These are phyloP conservation scores for Sporobolomyces phaffii DNA, from an alignment of 768 basidiomycete species.

Conservation along the genomic window DNA sequence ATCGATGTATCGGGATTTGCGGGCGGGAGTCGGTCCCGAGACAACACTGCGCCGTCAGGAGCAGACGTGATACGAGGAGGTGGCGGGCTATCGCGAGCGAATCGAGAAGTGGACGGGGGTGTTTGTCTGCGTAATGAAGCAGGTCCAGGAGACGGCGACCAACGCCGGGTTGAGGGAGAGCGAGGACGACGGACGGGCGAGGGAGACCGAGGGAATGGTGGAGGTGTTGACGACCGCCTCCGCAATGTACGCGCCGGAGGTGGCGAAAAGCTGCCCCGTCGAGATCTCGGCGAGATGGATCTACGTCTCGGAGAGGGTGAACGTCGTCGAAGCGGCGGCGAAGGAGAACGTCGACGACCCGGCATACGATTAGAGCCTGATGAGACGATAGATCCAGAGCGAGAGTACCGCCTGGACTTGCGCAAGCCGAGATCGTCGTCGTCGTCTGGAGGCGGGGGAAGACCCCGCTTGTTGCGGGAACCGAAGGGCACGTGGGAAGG, in stretches of 20 bases:
- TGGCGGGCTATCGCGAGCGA: background rate
- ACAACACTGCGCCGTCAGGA: background rate
- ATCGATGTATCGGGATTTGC: background rate
- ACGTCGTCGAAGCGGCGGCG: background rate
- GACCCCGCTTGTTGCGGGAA: background rate
- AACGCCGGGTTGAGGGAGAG: background rate
- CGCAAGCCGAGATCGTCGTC: conserved; percentile 24
- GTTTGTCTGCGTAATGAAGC: background rate
- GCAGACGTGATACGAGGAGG: background rate
- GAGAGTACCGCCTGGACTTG: background rate
- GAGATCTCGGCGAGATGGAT: background rate
- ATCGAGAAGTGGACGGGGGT: background rate
- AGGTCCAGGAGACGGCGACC: background rate
- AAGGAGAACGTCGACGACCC: conserved; percentile 2
- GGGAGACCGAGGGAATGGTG: background rate
- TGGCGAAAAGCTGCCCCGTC: background rate
- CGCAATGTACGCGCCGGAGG: background rate
- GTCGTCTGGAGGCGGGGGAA: background rate
- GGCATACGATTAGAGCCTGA: background rate
- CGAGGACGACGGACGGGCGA: background rate
- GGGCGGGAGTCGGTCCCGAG: background rate
- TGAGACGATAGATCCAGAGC: background rate
- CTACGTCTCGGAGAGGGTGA: background rate
- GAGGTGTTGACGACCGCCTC: background rate
- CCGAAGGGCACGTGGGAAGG: conserved; percentile 24